Base-by-base conservation (phyloP, 2,329 filamentous ascomycete species). In the Phyllosticta capitalensis region DNA sequence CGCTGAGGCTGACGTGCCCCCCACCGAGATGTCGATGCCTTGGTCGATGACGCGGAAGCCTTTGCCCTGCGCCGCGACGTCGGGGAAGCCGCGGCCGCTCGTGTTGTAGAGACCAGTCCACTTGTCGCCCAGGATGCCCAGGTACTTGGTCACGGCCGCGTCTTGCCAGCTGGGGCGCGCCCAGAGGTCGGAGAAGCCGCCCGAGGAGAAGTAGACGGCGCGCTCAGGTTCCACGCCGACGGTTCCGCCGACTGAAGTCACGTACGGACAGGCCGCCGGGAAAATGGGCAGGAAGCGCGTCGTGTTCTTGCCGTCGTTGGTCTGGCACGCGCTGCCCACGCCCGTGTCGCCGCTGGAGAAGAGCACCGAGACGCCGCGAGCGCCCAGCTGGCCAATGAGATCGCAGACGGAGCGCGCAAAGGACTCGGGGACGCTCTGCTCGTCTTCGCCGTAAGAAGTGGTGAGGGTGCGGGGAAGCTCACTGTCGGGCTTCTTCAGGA, bases 171-270 rank as follows among this genome's bases (percentile, higher is more conserved):
- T 62, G 6, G 76, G 76, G 5, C 71, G 69, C 22, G 67, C 50
- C 67, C 73, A 79, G 54, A 72, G 68, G 59, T 79, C 74, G 49
- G 71, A 75, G 68, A 79, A 79, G 5, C 74, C 77, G 10, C 77
- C 76, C 2, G 73, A 76, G 3, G 72, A 75, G 61, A 76, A 74
- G 63, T 60, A 62, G 24, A 74, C 67, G 6, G 71, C 73, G 22
- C 63, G 55, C 60, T 79, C 77, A 0, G 76, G 75, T 24, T 68
- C 63, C 53, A 77, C 65, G 21, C 69, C 66, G 14, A 65, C 63
- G 0, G 76, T 78, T 3, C 74, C 76, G 9, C 76, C 76, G 3
- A 78, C 74, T 1, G 74, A 68, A 3, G 78, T 80, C 14, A 79
- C 74, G 63, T 76, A 79, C 0, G 76, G 77, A 65, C 77, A 79